Base-by-base conservation (phyloP, 768 basidiomycete species). In the Leccinum variicolor region DNA sequence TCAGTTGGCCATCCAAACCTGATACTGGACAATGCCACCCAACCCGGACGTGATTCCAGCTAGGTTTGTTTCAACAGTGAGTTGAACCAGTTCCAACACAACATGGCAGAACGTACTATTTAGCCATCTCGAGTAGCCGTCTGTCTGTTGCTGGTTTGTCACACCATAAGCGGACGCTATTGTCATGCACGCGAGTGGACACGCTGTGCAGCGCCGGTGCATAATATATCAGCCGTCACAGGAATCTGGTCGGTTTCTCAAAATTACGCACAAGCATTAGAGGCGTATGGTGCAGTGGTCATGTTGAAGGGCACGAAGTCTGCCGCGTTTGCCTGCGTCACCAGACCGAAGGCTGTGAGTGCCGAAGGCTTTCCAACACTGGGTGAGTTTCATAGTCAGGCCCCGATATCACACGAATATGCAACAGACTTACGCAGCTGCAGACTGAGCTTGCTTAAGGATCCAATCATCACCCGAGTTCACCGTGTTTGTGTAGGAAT, bases 281-380 rank as follows among this genome's bases (percentile, higher is more conserved):
- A 33, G 26, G 71, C 76, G 58, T 76, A 78, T n/a, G 79, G 79
- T 68, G 56, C 73, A 57, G 55, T 71, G 51, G 80, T 76, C 36
- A 70, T 69, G 64, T 88, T 84, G 75, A 88, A 89, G 1, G 86
- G 85, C 6, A 84, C 82, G 55, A 84, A 89, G 61, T 69, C 66
- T 17, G 77, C 73, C 0, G 79, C 67, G 69, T 83, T 85, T 36
- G 66, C 54, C 59, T 82, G 78, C 0, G 85, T 84, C 21, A 89
- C 84, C 48, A 89, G 73, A 74, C 87, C 87, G 52, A 88, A 85
- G 1, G 74, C 81, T 33, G 77, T 80, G 33, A 86, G 66, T 4
- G 76, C 62, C 10, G 79, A 66, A 4, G 87, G 87, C 63, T 87
- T 88, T 25, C 77, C 75, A 29, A 79, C 76, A 29, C 85, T 86